These are phyloP conservation scores for Colletotrichum kahawae DNA, from an alignment of 2,329 filamentous ascomycete genomes.

Conservation along the genomic window DNA sequence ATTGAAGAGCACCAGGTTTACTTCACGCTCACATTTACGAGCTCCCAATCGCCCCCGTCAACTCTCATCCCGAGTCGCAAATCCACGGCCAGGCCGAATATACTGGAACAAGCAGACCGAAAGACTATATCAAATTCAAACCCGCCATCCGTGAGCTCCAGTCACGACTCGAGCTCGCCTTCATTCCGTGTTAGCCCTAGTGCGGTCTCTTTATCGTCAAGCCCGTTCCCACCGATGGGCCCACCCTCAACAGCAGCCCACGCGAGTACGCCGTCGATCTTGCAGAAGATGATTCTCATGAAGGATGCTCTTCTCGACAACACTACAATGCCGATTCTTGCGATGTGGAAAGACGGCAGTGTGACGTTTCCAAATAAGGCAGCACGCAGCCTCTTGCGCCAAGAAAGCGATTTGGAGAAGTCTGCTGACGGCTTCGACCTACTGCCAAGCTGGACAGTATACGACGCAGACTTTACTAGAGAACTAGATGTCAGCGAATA, in stretches of 20 bases:
- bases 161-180: slow-evolving; percentile 51
- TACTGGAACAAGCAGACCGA: slow-evolving; percentile 52
- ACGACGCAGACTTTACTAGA: slow-evolving; percentile 68
- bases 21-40: slow-evolving; percentile 78
- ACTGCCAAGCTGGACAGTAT: slow-evolving; percentile 65
- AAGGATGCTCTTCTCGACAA: slow-evolving; percentile 81
- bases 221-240: slow-evolving; percentile 70
- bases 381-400: slow-evolving; percentile 55
- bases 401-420: slow-evolving; percentile 43
- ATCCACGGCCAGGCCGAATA: slow-evolving; percentile 41
- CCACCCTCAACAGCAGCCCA: slow-evolving; percentile 62
- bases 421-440: slow-evolving; percentile 59
- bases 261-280: slow-evolving; percentile 65
- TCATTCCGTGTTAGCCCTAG: slow-evolving; percentile 55
- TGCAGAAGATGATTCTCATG: slow-evolving; percentile 76
- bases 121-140: slow-evolving; percentile 49
- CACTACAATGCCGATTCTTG: slow-evolving; percentile 75
- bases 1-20: slow-evolving; percentile 70
- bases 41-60: slow-evolving; percentile 48
- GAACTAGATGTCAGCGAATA: slow-evolving; percentile 64
- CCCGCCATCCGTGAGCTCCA: slow-evolving; percentile 52
- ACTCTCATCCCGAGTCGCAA: slow-evolving; percentile 38
- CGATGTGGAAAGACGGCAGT: slow-evolving; percentile 82
- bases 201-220: slow-evolving; percentile 56
- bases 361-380: slow-evolving; percentile 77